A percentile compares a stretch with the other conserved stretches of the same genome.
These are phyloP conservation scores for Rhodotorula diobovata DNA, from an alignment of 768 basidiomycete species.

Conservation along the genomic window DNA sequence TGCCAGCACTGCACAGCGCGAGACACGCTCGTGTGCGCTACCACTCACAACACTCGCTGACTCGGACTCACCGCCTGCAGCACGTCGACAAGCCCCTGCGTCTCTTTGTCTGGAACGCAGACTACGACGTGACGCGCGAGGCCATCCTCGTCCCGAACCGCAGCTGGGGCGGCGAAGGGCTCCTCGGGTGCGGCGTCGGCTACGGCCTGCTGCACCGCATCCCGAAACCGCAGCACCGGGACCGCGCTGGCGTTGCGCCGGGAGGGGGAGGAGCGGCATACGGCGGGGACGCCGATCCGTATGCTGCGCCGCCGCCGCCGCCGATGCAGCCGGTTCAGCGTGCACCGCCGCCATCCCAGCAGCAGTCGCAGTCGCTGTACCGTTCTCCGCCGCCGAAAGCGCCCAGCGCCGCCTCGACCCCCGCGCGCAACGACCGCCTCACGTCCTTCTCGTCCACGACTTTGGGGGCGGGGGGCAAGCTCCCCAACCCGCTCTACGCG, in stretches of 20 bases:
- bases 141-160: constrained; percentile 69
- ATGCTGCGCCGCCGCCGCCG: not conserved
- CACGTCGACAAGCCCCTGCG: constrained; percentile 89
- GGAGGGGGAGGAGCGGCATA: constrained; percentile 45
- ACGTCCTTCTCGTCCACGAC: not conserved
- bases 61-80: constrained; percentile 50
- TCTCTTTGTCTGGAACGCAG: constrained; percentile 93
- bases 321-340: not conserved
- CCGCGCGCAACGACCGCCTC: constrained; percentile 14
- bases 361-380: not conserved
- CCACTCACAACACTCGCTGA: not conserved
- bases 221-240: constrained; percentile 66
- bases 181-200: constrained; percentile 94
- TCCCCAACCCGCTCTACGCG: constrained; percentile 13
- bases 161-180: constrained; percentile 94
- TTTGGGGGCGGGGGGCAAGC: too few species aligned
- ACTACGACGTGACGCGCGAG: constrained; percentile 72
- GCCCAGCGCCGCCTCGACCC: too few species aligned
- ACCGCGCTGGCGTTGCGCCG: too few species aligned
- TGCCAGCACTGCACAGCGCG: not conserved
- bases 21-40: too few species aligned
- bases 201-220: constrained; percentile 82
- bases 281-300: not conserved
- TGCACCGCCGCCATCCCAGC: not conserved
- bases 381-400: not conserved